A percentile compares a stretch with the other conserved stretches of the same genome.
Conservation (phyloP, 176 grass and related monocot genomes). For the Ampelocalamus luodianensis region DNA sequence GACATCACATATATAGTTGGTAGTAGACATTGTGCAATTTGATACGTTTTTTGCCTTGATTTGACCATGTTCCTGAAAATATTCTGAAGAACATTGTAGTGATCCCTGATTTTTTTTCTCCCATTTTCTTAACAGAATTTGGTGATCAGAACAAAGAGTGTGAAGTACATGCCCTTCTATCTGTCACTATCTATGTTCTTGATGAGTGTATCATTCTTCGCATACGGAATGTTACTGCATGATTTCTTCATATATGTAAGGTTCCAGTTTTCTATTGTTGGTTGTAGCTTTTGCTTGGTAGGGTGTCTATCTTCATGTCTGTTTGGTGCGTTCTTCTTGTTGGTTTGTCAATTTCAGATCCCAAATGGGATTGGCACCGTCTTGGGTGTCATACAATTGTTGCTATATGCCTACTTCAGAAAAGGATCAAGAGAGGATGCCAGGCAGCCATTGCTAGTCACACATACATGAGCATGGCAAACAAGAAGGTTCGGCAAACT, state of each 20-base stretch:
- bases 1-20: not conserved
- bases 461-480: conserved; percentile 44
- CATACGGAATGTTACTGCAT: conserved; percentile 69
- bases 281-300: conserved; percentile 33
- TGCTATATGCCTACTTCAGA: conserved; percentile 81
- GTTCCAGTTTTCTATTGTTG: conserved; percentile 9
- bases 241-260: conserved; percentile 99
- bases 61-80: not conserved
- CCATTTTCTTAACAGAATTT: conserved; percentile 57
- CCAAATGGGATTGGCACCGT: conserved; percentile 90
- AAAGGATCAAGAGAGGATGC: conserved; percentile 51
- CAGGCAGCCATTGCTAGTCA: conserved; percentile 60
- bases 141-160: conserved; percentile 86
- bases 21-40: not conserved
- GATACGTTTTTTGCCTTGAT: not conserved
- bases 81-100: not conserved
- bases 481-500: conserved; percentile 6
- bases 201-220: conserved; percentile 89
- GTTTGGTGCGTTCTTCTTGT: conserved; percentile 29
- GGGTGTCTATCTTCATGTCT: conserved; percentile 4
- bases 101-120: not conserved
- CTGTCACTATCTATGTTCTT: conserved; percentile 88
- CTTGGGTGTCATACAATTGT: conserved; percentile 70
- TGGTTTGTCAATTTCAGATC: conserved; percentile 57
- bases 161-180: conserved; percentile 98